phyloP scores from a whole-genome alignment of 2,329 filamentous ascomycete species.

The Colletotrichum aenigma region DNA sequence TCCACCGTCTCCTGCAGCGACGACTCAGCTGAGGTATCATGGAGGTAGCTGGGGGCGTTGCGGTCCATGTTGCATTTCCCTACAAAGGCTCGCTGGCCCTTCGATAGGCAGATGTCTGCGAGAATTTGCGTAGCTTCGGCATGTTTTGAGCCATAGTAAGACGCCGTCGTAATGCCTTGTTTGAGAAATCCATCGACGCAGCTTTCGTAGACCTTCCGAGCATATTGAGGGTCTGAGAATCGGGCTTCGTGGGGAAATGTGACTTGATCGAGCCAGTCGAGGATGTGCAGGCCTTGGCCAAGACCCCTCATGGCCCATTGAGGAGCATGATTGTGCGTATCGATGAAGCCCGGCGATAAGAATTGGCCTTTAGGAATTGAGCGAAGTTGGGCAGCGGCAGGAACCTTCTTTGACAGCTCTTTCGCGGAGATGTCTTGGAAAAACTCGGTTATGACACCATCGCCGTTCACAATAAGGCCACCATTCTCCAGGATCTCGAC shows the following conservation, averaged over 20 bases:
- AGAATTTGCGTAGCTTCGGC: conserved; percentile 60
- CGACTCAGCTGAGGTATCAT: conserved; percentile 47
- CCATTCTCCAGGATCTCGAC: conserved; percentile 43
- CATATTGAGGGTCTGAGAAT: conserved; percentile 60
- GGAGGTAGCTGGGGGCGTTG: conserved; percentile 59
- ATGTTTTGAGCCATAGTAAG: conserved; percentile 64
- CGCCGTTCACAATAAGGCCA: conserved; percentile 32
- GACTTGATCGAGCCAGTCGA: conserved; percentile 68
- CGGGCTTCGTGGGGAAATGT: conserved; percentile 70
- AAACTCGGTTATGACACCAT: conserved; percentile 29
- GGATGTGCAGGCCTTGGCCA: conserved; percentile 55
- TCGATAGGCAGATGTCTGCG: conserved; percentile 54
- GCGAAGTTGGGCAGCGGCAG: conserved; percentile 23
- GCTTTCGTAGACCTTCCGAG: conserved; percentile 51
- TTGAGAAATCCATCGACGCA: conserved; percentile 63
- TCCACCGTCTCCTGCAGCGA: conserved; percentile 54
- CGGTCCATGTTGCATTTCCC: conserved; percentile 68
- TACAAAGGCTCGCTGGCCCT: conserved; percentile 63
- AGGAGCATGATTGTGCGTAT: conserved; percentile 73
- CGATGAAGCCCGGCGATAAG: conserved; percentile 64
- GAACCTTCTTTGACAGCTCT: background rate
- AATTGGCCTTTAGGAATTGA: conserved; percentile 49
- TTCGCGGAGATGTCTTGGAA: conserved; percentile 7
- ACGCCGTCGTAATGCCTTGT: conserved; percentile 66
- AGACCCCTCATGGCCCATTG: conserved; percentile 55